A percentile compares a stretch with the other conserved stretches of the same genome.
Evolutionary conservation across 306 rosid species (phyloP).

Genomic region (Quillaja saponaria): DNA sequence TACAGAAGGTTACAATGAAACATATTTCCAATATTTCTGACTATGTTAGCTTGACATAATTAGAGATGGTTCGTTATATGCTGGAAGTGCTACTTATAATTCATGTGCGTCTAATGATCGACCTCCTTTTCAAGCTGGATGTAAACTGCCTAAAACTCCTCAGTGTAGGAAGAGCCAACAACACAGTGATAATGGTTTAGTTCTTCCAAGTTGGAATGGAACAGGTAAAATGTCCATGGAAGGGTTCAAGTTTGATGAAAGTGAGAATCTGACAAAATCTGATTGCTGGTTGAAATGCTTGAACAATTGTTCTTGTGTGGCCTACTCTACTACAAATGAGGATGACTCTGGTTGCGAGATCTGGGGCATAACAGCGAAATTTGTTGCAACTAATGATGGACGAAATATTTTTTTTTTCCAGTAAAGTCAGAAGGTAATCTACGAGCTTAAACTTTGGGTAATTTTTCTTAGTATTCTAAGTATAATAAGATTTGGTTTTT

Average conservation of each 20-base stretch:
- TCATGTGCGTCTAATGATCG: neutral
- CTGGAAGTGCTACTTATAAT: neutral
- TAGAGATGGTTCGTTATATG: too few relatives aligned
- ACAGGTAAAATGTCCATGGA: neutral
- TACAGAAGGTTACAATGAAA: neutral
- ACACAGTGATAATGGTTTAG: neutral
- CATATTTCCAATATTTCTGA: too few relatives aligned
- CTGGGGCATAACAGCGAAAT: neutral
- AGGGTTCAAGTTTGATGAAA: constrained; percentile 1
- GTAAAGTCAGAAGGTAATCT: neutral
- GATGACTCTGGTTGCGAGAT: constrained; percentile 5
- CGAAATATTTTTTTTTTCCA: neutral
- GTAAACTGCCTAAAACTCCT: neutral
- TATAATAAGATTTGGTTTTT: too few relatives aligned
- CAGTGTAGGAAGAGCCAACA: neutral
- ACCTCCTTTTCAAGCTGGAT: neutral
- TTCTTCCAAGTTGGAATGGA: too few relatives aligned
- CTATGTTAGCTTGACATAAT: too few relatives aligned
- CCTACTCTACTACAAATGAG: neutral
- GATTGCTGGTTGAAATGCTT: constrained; percentile 1
- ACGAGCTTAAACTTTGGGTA: too few relatives aligned
- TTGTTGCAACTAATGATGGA: neutral
- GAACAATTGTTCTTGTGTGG: neutral
- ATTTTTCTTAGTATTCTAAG: too few relatives aligned
- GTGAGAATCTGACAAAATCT: neutral